These are phyloP conservation scores for Oryza brachyantha DNA, from an alignment of 176 grass and related monocot species.

Conservation along the genomic window DNA sequence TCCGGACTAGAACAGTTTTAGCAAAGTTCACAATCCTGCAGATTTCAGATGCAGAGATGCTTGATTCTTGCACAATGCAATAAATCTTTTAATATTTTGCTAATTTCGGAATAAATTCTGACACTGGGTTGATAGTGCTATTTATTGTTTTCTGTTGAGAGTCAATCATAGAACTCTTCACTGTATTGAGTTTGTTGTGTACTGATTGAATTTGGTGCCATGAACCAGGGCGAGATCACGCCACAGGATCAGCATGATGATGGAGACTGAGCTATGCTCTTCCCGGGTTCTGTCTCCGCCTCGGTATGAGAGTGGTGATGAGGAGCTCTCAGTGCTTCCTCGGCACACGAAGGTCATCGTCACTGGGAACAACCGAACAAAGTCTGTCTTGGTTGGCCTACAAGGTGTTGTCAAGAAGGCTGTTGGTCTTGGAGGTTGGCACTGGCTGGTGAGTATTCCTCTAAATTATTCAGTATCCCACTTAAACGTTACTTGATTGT, in stretches of 20 bases:
- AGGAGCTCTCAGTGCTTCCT: constrained; percentile 71
- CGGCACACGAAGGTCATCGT: constrained; percentile 79
- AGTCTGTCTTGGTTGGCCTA: constrained; percentile 77
- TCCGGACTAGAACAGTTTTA: neutral
- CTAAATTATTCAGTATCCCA: neutral
- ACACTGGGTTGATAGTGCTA: neutral
- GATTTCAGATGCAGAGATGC: neutral
- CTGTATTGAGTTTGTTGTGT: constrained; percentile 30
- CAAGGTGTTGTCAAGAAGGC: constrained; percentile 89
- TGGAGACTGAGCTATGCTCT: constrained; percentile 59
- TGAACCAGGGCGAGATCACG: constrained; percentile 13
- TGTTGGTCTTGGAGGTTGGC: constrained; percentile 88
- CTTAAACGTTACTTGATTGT: constrained; percentile 28
- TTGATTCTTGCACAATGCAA: constrained; percentile 15
- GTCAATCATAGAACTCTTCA: neutral
- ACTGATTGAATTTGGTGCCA: constrained; percentile 31
- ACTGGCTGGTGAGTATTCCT: constrained; percentile 63
- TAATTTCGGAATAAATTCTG: constrained; percentile 2
- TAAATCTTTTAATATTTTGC: neutral
- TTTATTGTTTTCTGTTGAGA: constrained; percentile 17
- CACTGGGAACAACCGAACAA: constrained; percentile 87
- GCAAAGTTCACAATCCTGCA: neutral
- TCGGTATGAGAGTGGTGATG: constrained; percentile 49
- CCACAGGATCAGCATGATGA: constrained; percentile 34
- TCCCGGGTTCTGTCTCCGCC: constrained; percentile 44